Evolutionary conservation across 371 early-diverging fungal genomes (phyloP), one percentile per base, ranked within the genome.

Genomic region (Rhizomucor miehei): DNA sequence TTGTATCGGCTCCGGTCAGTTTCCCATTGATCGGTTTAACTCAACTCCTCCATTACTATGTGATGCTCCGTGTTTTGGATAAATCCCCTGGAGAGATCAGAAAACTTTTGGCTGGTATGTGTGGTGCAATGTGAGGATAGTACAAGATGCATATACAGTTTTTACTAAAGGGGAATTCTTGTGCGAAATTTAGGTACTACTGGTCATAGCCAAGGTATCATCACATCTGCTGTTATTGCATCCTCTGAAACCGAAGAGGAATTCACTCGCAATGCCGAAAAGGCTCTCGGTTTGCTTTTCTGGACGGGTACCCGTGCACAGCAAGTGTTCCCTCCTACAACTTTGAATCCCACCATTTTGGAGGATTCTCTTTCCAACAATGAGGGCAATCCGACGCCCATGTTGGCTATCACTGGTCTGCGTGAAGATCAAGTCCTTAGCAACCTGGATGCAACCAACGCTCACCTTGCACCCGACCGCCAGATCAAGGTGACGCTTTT

Each of bases 131-230:
- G 41, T 11, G 41, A 38, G 51, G 25, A 36, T 43, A 37, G 44
- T n/a, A 37, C 13, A 29, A 24, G 17, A 56, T 20, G 24, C 16
- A 54, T 48, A 16, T 25, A 17, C 17, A 52, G 17, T 3, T 41
- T 41, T 41, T 4, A 11, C 41, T 16, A 41, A 16, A 6, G 41
- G 14, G 14, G 19, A 41, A 35, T 10, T n/a, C n/a, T 48, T 20
- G 16, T 23, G 24, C 12, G 5, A 34, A n/a, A 44, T 34, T 25
- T 72, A 84, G 94, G 93, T 55, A 78, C 91, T 39, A 93, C 95
- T 19, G 97, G 97, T 65, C 97, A 96, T 70, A 89, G 89, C 62
- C 97, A 96, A 74, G 97, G 97, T 54, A 89, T 96, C 57, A 86
- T 96, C 63, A 86, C 93, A 16, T 89, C 97, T 17, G 91, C 90